Evolutionary conservation across 2,329 filamentous ascomycete species (phyloP).

Genomic region (Dothideomycetes sp.): DNA sequence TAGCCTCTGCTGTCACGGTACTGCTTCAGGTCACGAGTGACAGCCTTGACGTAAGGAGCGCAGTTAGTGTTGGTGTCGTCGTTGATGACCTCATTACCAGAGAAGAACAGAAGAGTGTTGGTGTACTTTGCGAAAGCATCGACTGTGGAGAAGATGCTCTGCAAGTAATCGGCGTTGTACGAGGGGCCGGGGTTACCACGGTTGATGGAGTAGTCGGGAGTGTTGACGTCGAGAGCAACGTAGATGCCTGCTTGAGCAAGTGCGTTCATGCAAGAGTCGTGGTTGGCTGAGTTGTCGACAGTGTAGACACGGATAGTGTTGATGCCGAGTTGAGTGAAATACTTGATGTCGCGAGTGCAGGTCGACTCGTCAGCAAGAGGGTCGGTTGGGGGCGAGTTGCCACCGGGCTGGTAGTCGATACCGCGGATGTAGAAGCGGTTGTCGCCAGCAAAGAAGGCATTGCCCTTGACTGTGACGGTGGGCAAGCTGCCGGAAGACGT

Average conservation of each 20-base stretch:
- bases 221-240: constrained; percentile 86
- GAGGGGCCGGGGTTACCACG: constrained; percentile 61
- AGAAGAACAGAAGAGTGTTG: constrained; percentile 82
- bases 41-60: constrained; percentile 62
- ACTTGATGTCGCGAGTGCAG: constrained; percentile 70
- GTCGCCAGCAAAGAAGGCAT: constrained; percentile 56
- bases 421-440: constrained; percentile 53
- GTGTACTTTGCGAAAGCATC: constrained; percentile 73
- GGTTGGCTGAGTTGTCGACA: constrained; percentile 73
- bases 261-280: constrained; percentile 76
- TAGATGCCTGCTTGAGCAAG: constrained; percentile 83
- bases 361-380: constrained; percentile 61
- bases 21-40: constrained; percentile 71
- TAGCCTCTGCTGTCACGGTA: constrained; percentile 64
- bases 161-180: constrained; percentile 81
- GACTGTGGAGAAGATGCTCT: constrained; percentile 78
- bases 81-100: constrained; percentile 67
- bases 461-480: constrained; percentile 54
- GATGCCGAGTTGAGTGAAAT: constrained; percentile 78
- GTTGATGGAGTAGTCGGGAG: constrained; percentile 81
- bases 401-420: constrained; percentile 48
- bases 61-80: constrained; percentile 51
- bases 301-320: constrained; percentile 92
- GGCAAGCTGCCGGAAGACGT: constrained; percentile 40
- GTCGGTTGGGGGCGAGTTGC: constrained; percentile 55